A percentile compares a stretch with the other conserved stretches of the same genome.
Conservation (phyloP, 2,329 filamentous ascomycete species). For the Ophiocordyceps australis region DNA sequence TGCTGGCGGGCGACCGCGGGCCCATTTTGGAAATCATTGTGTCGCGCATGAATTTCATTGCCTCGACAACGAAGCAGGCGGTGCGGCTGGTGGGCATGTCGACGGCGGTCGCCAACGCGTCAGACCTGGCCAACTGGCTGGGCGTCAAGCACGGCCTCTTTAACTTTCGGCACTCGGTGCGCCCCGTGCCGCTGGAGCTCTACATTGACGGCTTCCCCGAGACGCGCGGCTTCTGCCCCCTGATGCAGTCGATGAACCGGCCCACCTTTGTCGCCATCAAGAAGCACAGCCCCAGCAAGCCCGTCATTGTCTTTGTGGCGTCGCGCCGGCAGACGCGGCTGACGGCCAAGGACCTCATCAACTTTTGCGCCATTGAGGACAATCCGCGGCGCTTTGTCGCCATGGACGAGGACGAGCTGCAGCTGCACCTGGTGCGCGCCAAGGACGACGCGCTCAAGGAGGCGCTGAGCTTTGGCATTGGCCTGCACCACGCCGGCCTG, state of each 20-base stretch:
- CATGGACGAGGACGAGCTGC: constrained; percentile 89
- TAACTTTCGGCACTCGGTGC: constrained; percentile 94
- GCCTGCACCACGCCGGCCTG: constrained; percentile 88
- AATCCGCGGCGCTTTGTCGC: constrained; percentile 83
- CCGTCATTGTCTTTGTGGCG: constrained; percentile 95
- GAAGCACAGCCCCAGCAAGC: constrained; percentile 87
- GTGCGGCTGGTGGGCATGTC: constrained; percentile 97
- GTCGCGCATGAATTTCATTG: constrained; percentile 93
- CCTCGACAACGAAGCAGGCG: constrained; percentile 74
- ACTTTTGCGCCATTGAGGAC: constrained; percentile 96
- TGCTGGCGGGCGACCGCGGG: constrained; percentile 89
- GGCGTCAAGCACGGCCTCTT: constrained; percentile 91
- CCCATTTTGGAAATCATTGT: constrained; percentile 98
- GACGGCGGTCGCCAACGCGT: constrained; percentile 90
- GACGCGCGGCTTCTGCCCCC: constrained; percentile 80
- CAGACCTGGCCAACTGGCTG: constrained; percentile 87
- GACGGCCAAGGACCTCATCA: constrained; percentile 91
- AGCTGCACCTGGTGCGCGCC: constrained; percentile 70
- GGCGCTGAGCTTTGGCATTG: constrained; percentile 93
- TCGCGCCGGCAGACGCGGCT: constrained; percentile 87
- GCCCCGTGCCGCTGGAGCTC: constrained; percentile 86
- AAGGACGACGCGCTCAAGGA: constrained; percentile 88
- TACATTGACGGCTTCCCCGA: constrained; percentile 97
- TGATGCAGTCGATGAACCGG: constrained; percentile 99
- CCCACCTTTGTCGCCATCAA: constrained; percentile 95